These are phyloP conservation scores for Mytilinidion resinicola DNA, from an alignment of 495 filamentous ascomycete species.

Conservation along the genomic window DNA sequence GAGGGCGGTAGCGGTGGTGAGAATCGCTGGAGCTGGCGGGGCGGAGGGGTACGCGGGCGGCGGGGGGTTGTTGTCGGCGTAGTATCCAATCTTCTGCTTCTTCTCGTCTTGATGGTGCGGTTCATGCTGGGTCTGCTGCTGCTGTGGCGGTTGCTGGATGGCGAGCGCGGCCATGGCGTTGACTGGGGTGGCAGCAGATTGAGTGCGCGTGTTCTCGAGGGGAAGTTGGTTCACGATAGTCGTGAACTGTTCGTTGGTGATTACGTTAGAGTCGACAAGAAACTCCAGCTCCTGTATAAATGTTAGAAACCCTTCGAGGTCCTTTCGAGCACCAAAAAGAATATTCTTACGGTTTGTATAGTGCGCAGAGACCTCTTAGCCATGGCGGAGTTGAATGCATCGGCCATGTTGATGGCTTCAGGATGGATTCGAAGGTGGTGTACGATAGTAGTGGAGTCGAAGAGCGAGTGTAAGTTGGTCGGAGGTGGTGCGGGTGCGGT, in stretches of 20 bases:
- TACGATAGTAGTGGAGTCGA: background rate
- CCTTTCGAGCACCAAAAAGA: background rate
- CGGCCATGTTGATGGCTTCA: conserved; percentile 26
- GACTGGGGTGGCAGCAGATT: conserved; percentile 46
- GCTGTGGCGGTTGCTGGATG: too few relatives aligned
- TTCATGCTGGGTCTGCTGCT: conserved; percentile 13
- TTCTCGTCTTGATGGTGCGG: conserved; percentile 35
- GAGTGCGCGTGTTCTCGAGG: conserved; percentile 36
- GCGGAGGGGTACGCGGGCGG: conserved; percentile 49
- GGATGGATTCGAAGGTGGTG: background rate
- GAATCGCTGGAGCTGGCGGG: conserved; percentile 48
- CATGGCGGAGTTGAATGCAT: conserved; percentile 36
- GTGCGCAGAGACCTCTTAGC: conserved; percentile 77
- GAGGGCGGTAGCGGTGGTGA: conserved; percentile 70
- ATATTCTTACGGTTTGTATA: conserved; percentile 66
- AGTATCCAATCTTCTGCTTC: conserved; percentile 46
- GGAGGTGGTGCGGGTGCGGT: too few relatives aligned
- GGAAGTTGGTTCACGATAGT: conserved; percentile 70
- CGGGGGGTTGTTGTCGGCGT: conserved; percentile 45
- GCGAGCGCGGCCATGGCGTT: too few relatives aligned
- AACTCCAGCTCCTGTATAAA: conserved; percentile 76
- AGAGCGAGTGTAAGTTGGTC: too few relatives aligned
- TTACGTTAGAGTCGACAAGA: conserved; percentile 69
- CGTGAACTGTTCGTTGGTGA: conserved; percentile 63
- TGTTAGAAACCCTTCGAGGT: background rate